Evolutionary conservation across 2,329 filamentous ascomycete genomes (phyloP).

Genomic region (Juglanconis sp.): DNA sequence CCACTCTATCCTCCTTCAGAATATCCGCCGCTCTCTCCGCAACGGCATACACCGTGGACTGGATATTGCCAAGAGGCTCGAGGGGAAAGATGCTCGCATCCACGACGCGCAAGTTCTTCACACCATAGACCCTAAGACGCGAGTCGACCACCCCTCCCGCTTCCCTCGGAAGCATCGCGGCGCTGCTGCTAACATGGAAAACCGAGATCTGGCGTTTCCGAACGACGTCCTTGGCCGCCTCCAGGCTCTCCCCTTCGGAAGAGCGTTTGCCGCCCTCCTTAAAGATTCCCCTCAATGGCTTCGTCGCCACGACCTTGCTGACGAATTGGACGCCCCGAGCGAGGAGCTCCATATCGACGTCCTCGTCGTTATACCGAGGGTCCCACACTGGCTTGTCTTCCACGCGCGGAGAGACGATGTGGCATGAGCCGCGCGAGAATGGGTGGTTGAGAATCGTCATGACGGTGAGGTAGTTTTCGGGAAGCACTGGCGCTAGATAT

Average conservation of each 20-base stretch:
- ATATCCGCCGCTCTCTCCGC: constrained; percentile 25
- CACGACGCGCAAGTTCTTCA: constrained; percentile 23
- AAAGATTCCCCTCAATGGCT: constrained; percentile 38
- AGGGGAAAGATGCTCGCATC: constrained; percentile 31
- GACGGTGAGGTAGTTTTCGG: constrained; percentile 47
- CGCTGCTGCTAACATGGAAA: constrained; percentile 6
- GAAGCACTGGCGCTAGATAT: constrained; percentile 24
- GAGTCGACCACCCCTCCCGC: constrained; percentile 26
- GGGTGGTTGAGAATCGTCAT: constrained; percentile 55
- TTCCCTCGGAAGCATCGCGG: constrained; percentile 26
- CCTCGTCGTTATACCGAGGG: constrained; percentile 49
- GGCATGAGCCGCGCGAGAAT: constrained; percentile 53
- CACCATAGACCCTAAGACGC: constrained; percentile 22
- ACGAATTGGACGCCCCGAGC: constrained; percentile 37
- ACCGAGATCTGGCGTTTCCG: constrained; percentile 18
- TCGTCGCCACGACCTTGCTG: constrained; percentile 34
- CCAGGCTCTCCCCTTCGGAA: constrained; percentile 18
- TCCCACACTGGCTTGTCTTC: constrained; percentile 46
- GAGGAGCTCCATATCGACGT: constrained; percentile 42
- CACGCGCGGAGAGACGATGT: constrained; percentile 43
- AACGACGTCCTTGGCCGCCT: constrained; percentile 23
- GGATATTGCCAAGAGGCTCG: constrained; percentile 21
- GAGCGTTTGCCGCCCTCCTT: constrained; percentile 19
- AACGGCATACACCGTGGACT: constrained; percentile 35
- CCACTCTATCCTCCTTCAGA: constrained; percentile 15